Conservation (phyloP, 179 eudicot genomes). For the Spinacia oleracea region DNA sequence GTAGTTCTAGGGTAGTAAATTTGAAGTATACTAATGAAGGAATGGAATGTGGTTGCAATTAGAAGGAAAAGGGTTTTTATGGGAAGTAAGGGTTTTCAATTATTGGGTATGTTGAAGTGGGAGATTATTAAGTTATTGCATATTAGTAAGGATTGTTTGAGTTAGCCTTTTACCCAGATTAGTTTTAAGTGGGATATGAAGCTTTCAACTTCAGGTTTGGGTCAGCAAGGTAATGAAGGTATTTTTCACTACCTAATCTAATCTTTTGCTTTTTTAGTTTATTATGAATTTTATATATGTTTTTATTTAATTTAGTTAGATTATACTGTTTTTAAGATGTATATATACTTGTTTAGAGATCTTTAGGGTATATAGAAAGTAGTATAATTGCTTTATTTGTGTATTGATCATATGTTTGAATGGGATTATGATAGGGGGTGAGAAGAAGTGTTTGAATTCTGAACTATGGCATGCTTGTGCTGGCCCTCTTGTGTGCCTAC, state of each 20-base stretch:
- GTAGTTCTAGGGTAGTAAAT: conserved; percentile 14
- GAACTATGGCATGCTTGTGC: conserved; percentile 99
- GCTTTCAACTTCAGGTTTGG: conserved; percentile 92
- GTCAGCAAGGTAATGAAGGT: conserved; percentile 91
- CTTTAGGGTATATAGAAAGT: not conserved
- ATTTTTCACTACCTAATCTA: not conserved
- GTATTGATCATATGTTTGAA: conserved; percentile 15
- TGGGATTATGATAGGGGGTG: conserved; percentile 48
- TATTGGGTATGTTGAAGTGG: conserved; percentile 39
- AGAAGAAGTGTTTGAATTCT: conserved; percentile 86
- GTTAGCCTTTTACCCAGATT: conserved; percentile 38
- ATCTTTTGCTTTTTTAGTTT: not conserved
- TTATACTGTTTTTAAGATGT: not conserved
- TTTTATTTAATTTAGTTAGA: not conserved
- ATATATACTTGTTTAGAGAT: not conserved
- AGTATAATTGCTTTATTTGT: conserved; percentile 1
- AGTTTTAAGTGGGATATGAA: conserved; percentile 61
- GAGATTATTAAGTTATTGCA: conserved; percentile 31
- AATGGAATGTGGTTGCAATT: conserved; percentile 39
- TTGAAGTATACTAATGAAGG: conserved; percentile 26
- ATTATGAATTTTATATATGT: not conserved
- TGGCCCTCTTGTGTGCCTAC: conserved; percentile 86
- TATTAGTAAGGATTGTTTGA: conserved; percentile 36
- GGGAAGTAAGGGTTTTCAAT: conserved; percentile 37
- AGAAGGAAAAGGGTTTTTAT: conserved; percentile 31